Base-by-base conservation (phyloP, 164 flowering plant genomes). In the Chimonanthus salicifolius region DNA sequence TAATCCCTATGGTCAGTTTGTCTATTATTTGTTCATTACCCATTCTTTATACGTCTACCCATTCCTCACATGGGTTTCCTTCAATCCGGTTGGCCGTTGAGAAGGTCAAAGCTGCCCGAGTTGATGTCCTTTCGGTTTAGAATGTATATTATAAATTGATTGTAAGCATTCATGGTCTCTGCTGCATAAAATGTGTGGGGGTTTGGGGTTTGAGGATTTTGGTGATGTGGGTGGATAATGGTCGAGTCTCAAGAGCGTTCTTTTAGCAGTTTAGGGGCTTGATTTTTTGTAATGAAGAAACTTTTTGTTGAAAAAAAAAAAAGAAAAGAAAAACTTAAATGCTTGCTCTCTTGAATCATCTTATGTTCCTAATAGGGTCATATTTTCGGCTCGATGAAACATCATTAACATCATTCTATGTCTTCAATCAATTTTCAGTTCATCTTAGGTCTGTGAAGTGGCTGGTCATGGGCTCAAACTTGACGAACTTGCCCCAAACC, bases 1-100 rank as follows among this genome's bases (percentile, higher is more conserved):
- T 33, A 33, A 33, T 33, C 33, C 33, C 33, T 33, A 33, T 33
- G 68, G 48, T 65, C 43, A 9, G 68, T 45, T 65, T 65, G 68
- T 87, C 85, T 85, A 86, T 79, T 73, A 15, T 43, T 48, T 66
- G 68, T 58, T 76, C 63, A 16, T 65, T 45, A 47, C 74, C 67
- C 54, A 72, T 72, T 47, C 67, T 63, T 72, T 72, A 21, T 60
- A 20, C 44, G 50, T 62, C 16, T 45, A 65, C 45, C 44, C 33
- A 20, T 20, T 69, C 47, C 71, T 69, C 50, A 47, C 60, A 7
- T 69, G 47, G 60, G 44, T 66, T 66, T 69, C 48, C 47, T 69
- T 18, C 62, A 49, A 69, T 50, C 47, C 45, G 68, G 71, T 21
- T 44, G 49, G 58, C 45, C 5, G 47, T 54, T 54, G 43, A 45